Evolutionary conservation across 2,329 filamentous ascomycete species (phyloP).

Genomic region (Trichophyton schoenleinii): DNA sequence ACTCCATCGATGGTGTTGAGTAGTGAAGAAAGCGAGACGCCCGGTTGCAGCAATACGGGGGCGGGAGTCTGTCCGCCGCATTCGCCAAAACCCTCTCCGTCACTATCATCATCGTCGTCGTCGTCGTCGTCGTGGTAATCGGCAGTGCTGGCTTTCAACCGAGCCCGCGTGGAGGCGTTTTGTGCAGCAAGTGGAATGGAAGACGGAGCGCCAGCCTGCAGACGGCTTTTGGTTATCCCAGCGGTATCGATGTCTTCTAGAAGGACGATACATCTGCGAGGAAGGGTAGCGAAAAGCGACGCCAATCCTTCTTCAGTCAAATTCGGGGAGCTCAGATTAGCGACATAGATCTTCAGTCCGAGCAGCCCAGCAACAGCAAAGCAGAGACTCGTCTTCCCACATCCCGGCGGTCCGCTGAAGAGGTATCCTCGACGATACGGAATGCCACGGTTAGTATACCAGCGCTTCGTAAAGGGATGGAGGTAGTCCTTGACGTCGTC

Average conservation of each 20-base stretch:
- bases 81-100: constrained; percentile 6
- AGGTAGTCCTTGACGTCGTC: constrained; percentile 46
- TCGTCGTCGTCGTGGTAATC: not conserved
- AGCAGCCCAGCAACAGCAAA: constrained; percentile 56
- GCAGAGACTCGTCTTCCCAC: constrained; percentile 59
- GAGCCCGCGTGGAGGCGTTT: not conserved
- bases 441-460: constrained; percentile 38
- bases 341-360: constrained; percentile 53
- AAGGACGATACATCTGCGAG: constrained; percentile 45
- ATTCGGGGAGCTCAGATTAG: constrained; percentile 48
- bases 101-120: not conserved
- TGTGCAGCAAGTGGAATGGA: not conserved
- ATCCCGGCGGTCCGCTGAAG: constrained; percentile 46
- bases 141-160: not conserved
- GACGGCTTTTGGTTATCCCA: constrained; percentile 47
- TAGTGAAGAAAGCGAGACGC: constrained; percentile 53
- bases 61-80: not conserved
- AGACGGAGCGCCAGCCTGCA: not conserved
- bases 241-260: constrained; percentile 67
- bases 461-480: constrained; percentile 39
- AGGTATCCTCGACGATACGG: constrained; percentile 61
- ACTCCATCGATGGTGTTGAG: constrained; percentile 61
- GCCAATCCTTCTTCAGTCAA: constrained; percentile 55
- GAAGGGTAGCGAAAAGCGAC: constrained; percentile 45
- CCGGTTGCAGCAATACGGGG: constrained; percentile 11